Conservation (phyloP, 1,284 basidiomycete genomes). For the Cystobasidium pallidum region DNA sequence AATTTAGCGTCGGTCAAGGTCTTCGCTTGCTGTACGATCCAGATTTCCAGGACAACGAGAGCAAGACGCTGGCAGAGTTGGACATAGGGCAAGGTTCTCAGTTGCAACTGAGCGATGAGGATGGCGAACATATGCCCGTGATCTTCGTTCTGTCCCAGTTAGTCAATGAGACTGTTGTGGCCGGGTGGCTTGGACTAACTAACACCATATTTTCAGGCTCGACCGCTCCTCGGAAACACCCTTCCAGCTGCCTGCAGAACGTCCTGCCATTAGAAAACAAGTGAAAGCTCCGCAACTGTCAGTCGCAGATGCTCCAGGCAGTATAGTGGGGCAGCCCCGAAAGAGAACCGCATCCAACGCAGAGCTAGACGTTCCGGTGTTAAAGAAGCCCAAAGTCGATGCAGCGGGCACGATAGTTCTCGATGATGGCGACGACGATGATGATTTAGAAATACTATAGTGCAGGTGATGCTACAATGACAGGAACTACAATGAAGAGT, state of each 20-base stretch:
- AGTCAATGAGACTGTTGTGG: too few relatives aligned
- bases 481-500: background rate
- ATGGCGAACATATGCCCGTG: constrained; percentile 58
- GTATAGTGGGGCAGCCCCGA: background rate
- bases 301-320: background rate
- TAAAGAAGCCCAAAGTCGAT: constrained; percentile 43
- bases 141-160: constrained; percentile 41
- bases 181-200: too few relatives aligned
- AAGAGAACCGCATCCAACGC: constrained; percentile 44
- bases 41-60: constrained; percentile 84
- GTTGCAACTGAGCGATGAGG: constrained; percentile 83
- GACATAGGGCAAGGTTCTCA: constrained; percentile 75
- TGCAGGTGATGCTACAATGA: constrained; percentile 21
- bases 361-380: constrained; percentile 25
- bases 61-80: constrained; percentile 71
- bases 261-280: constrained; percentile 30
- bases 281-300: background rate
- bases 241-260: constrained; percentile 16
- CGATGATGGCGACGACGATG: constrained; percentile 45
- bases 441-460: constrained; percentile 39
- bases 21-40: constrained; percentile 79
- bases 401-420: constrained; percentile 34
- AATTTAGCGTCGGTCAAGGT: constrained; percentile 85
- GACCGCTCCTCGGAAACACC: background rate
- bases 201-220: background rate